Conservation (phyloP, 805 yeast genomes). For the Saccharomycopsis javanensis region DNA sequence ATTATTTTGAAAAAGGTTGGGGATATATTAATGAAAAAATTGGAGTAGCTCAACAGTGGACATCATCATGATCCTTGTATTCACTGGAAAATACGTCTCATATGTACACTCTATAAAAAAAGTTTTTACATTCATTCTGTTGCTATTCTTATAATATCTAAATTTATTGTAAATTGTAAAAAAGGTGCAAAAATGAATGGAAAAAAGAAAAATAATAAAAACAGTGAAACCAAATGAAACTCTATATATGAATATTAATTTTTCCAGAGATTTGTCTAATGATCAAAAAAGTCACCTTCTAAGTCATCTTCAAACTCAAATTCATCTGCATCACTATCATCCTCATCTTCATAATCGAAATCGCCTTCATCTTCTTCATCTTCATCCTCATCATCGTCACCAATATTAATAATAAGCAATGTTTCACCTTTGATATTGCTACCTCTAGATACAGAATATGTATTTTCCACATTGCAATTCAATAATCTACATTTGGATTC, state of each 20-base stretch:
- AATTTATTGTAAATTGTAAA: not conserved
- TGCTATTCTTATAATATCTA: not conserved
- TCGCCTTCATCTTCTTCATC: conserved; percentile 21
- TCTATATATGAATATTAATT: not conserved
- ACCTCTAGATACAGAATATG: conserved; percentile 55
- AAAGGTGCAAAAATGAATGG: not conserved
- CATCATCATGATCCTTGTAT: not conserved
- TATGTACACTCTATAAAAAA: too few relatives aligned
- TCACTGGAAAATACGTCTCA: too few relatives aligned
- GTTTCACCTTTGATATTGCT: conserved; percentile 48
- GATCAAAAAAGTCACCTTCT: conserved; percentile 17
- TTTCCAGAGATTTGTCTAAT: not conserved
- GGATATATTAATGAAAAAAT: conserved; percentile 44
- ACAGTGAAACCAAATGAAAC: not conserved
- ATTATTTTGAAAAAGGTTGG: conserved; percentile 80
- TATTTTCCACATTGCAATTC: conserved; percentile 80
- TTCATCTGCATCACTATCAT: conserved; percentile 22
- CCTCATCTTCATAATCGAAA: conserved; percentile 19
- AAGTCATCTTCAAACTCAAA: conserved; percentile 24
- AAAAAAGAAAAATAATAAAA: not conserved
- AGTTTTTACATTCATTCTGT: not conserved
- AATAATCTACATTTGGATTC: conserved; percentile 56
- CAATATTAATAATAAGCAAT: conserved; percentile 28
- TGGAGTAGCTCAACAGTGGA: conserved; percentile 20
- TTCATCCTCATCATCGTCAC: conserved; percentile 19